Percentiles rank a stretch among this genome's conserved stretches.
phyloP scores from a whole-genome alignment of 2,329 filamentous ascomycete genomes.

The Colletotrichum sp. region DNA sequence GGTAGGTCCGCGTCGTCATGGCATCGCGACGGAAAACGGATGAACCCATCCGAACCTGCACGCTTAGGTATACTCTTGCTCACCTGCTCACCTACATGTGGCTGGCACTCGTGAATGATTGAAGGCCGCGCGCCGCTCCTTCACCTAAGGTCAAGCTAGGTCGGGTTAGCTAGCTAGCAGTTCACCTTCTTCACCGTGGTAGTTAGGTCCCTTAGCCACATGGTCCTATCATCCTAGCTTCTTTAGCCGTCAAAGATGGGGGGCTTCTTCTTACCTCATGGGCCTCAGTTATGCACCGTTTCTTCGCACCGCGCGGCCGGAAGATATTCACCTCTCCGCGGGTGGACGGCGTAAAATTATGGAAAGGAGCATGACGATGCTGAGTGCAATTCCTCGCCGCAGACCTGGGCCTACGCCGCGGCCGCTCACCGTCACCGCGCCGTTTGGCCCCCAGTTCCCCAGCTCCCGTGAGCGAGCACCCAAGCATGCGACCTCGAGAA shows the following conservation, averaged over 20 bases:
- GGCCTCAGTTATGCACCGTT: not conserved
- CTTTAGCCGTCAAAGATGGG: not conserved
- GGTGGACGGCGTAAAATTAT: not conserved
- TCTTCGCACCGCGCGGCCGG: not conserved
- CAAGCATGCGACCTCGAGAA: conserved; percentile 7
- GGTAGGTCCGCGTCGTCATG: not conserved
- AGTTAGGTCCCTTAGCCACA: not conserved
- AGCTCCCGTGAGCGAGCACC: conserved; percentile 12
- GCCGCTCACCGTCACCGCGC: not conserved
- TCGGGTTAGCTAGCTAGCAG: not conserved
- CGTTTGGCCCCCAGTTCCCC: not conserved
- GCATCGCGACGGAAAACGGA: not conserved
- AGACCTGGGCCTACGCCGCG: not conserved
- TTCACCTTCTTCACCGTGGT: not conserved
- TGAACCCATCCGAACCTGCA: not conserved
- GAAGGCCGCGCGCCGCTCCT: not conserved
- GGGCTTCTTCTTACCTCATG: not conserved
- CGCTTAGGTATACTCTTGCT: not conserved
- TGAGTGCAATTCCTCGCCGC: not conserved
- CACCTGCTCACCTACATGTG: not conserved
- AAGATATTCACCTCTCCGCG: not conserved
- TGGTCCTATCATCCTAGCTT: not conserved
- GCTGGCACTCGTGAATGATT: not conserved
- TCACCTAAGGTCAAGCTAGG: not conserved
- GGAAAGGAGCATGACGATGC: not conserved